Base-by-base conservation (phyloP, 2,329 filamentous ascomycete genomes). In the Botrytis hyacinthi region DNA sequence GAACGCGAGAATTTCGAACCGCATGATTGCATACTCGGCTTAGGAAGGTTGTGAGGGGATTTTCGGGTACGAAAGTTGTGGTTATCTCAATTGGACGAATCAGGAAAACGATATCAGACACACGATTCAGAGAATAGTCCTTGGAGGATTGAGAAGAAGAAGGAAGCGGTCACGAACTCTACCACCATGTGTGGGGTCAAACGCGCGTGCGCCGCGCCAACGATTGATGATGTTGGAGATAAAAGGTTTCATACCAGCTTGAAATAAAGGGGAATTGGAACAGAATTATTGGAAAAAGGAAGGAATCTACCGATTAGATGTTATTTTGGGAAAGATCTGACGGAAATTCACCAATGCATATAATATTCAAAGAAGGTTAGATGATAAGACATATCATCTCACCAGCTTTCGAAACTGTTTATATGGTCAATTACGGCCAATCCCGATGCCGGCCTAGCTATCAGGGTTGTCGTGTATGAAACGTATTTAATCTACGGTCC, bases 401-500 rank as follows among this genome's bases (percentile, higher is more conserved):
- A 40, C n/a, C 44, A 71, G n/a, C 42, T 46, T 61, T 62, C 35
- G 16, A 48, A 32, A 9, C 51, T n/a, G 12, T n/a, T 37, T 32
- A 9, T 16, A 26, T 20, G 29, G 26, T 5, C 40, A 32, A 42
- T 6, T 59, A 35, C 22, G 20, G 46, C 29, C n/a, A 29, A 37
- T 48, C n/a, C 69, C 61, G 70, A 72, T 72, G 46, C 46, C 37
- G 70, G 60, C 26, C 32, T 65, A 40, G 59, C 35, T 65, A 2
- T 40, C 42, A 68, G 35, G 65, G 48, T 68, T 57, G 18, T 32
- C 54, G 32, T 51, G 32, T 63, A 63, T 26, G 32, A 71, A 71
- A 46, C 22, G 65, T 71, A 71, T 71, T 71, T 71, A 71, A 71
- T 32, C 32, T 63, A 65, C 37, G 26, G 42, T 51, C 18, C 37